Conservation (phyloP, 495 filamentous ascomycete genomes). For the Aspergillus egyptiacus region DNA sequence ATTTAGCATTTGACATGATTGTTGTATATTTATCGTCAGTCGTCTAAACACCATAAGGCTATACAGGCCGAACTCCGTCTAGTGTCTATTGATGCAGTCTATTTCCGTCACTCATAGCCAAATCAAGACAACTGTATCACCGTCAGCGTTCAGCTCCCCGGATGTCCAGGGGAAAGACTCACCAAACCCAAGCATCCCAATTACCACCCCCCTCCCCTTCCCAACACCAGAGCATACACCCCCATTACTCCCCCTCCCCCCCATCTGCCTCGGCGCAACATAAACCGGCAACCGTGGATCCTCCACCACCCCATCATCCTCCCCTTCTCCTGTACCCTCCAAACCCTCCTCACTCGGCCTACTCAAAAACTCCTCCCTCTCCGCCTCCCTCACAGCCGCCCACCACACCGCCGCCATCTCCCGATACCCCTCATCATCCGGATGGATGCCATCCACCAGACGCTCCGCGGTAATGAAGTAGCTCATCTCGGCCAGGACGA, state of each 20-base stretch:
- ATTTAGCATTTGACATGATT: too few relatives aligned
- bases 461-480: slow-evolving; percentile 28
- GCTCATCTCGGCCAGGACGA: slow-evolving; percentile 48
- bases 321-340: slow-evolving; percentile 2
- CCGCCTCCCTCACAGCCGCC: slow-evolving; percentile 31
- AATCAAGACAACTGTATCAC: too few relatives aligned
- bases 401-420: slow-evolving; percentile 52
- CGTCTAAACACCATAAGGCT: too few relatives aligned
- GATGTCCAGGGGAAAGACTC: too few relatives aligned
- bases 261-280: slow-evolving; percentile 9
- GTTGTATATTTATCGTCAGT: too few relatives aligned
- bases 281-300: slow-evolving; percentile 11
- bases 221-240: not conserved
- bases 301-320: slow-evolving; percentile 16
- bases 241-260: slow-evolving; percentile 7
- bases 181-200: not conserved
- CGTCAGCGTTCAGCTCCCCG: too few relatives aligned
- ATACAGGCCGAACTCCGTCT: too few relatives aligned
- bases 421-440: slow-evolving; percentile 43
- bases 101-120: too few relatives aligned
- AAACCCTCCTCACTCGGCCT: slow-evolving; percentile 11
- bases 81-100: too few relatives aligned
- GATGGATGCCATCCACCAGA: slow-evolving; percentile 45
- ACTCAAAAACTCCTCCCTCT: slow-evolving; percentile 19
- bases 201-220: not conserved